Base-by-base conservation (phyloP, 2,329 filamentous ascomycete genomes). In the Aspergillus piperis region DNA sequence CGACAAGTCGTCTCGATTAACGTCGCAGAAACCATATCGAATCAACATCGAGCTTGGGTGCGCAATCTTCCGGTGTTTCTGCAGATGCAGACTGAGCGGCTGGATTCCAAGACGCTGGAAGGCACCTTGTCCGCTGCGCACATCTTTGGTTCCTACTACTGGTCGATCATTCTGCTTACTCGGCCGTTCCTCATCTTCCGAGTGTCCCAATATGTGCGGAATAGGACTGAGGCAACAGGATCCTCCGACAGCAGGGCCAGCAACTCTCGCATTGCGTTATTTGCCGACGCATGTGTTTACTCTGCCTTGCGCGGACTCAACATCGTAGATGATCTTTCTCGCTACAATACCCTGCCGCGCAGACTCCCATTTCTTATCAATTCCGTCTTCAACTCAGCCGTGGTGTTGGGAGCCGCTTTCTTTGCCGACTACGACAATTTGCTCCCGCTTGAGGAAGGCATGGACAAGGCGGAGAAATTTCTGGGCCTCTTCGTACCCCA, bases 181-280 rank as follows among this genome's bases (percentile, higher is more conserved):
- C 73, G 82, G n/a, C 82, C 82, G 0, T 84, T 84, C 58, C 71
- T 84, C 10, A 79, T 83, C 25, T 84, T 82, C 64, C 79, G 82
- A 53, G 73, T 83, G 1, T 82, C 76, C n/a, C 73, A 72, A 38
- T 73, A 74, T 48, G 73, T 74, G 32, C 71, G 70, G 52, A 70
- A 62, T 44, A 74, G 73, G 59, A 58, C 51, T 27, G 71, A 71
- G 15, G 19, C 63, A 8, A 57, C 66, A 8, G 47, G 38, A 5
- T 47, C 62, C 32, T 54, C 68, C 2, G 70, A 74, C n/a, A 13
- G 57, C 23, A 64, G 63, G 32, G 64, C 59, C 17, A 65, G 67
- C 17, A 70, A 68, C 44, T 76, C 73, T 13, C 72, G 71, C 13
- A 67, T 75, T 32, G 65, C 73, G 4, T 64, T 75, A 15, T 75